Base-by-base conservation (phyloP, 108 stramenopile genomes). In the Craspedostauros australis region DNA sequence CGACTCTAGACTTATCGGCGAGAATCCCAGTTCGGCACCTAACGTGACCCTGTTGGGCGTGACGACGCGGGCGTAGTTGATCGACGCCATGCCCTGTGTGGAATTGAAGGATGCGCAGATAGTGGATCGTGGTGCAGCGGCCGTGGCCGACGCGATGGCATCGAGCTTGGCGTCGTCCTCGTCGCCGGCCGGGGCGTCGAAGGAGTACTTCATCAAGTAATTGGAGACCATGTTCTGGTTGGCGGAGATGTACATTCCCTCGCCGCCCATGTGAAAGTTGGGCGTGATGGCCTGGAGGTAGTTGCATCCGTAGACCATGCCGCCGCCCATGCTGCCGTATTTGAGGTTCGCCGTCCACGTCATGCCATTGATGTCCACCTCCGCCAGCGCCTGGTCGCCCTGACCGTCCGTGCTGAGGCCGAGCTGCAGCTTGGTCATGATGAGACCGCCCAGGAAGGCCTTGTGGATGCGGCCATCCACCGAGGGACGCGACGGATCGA, bases 281-380 rank as follows among this genome's bases (percentile, higher is more conserved):
- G 77, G 66, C 0, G 84, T 82, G 30, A 93, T 68, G 6, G 73
- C 61, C 54, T 93, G 91, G 39, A 75, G 73, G 66, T 84, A 93
- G 53, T 88, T 82, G 46, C 66, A 66, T 8, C 86, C 86, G 50
- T 67, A 82, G 11, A 82, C 75, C 26, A 72, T 58, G 9, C 83
- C 91, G 31, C 91, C 91, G 5, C 74, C 84, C 80, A 93, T 88
- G 46, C 76, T 77, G 11, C 91, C 91, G 59, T 88, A 93, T 57
- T 88, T 88, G 16, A 93, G 49, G 55, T 93, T 88, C 33, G 66
- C 86, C n/a, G 76, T 75, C 91, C 91, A 93, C 12, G 82, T 84
- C 31, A 41, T 32, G 2, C 77, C 86, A 37, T 77, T 75, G 41
- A 93, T 32, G 54, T 93, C 91, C 0, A 85, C 37, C 54, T 93